A percentile compares a stretch with the other conserved stretches of the same genome.
These are phyloP conservation scores for Penicillium turbatum DNA, from an alignment of 495 filamentous ascomycete genomes.

Conservation along the genomic window DNA sequence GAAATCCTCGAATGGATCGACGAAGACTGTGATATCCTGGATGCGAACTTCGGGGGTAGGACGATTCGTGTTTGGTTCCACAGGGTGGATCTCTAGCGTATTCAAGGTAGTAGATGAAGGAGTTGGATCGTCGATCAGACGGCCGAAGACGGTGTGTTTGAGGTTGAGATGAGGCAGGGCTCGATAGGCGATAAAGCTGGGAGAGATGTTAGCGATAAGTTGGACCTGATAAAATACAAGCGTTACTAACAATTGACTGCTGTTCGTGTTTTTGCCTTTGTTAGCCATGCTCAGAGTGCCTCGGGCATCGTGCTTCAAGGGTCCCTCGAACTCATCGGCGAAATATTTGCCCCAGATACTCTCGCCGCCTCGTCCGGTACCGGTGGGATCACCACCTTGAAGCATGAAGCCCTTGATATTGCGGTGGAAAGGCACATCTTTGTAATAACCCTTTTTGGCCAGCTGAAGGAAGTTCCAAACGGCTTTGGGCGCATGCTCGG, in stretches of 20 bases:
- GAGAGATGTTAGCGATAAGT: conserved; percentile 9
- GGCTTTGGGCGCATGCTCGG: conserved; percentile 83
- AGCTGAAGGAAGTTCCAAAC: conserved; percentile 96
- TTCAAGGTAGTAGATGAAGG: conserved; percentile 54
- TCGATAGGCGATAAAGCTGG: conserved; percentile 79
- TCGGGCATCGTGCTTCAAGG: conserved; percentile 69
- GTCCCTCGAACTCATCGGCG: conserved; percentile 87
- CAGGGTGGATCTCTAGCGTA: conserved; percentile 67
- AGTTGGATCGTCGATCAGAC: conserved; percentile 73
- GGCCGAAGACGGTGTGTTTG: conserved; percentile 95
- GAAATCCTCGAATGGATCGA: conserved; percentile 96
- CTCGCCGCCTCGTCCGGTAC: conserved; percentile 78
- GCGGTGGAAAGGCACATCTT: conserved; percentile 75
- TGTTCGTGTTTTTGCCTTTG: conserved; percentile 96
- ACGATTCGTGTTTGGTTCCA: conserved; percentile 60
- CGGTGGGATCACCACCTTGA: conserved; percentile 72
- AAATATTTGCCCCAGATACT: conserved; percentile 91
- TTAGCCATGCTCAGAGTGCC: conserved; percentile 94
- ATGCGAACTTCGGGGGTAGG: conserved; percentile 75
- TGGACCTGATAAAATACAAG: background rate
- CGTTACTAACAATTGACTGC: conserved; percentile 68
- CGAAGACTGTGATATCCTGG: conserved; percentile 76
- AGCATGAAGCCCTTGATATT: conserved; percentile 97
- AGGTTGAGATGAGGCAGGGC: conserved; percentile 77
- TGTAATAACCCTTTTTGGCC: conserved; percentile 86